Evolutionary conservation across 2,329 filamentous ascomycete species (phyloP).

Genomic region (Metarhizium guizhouense): DNA sequence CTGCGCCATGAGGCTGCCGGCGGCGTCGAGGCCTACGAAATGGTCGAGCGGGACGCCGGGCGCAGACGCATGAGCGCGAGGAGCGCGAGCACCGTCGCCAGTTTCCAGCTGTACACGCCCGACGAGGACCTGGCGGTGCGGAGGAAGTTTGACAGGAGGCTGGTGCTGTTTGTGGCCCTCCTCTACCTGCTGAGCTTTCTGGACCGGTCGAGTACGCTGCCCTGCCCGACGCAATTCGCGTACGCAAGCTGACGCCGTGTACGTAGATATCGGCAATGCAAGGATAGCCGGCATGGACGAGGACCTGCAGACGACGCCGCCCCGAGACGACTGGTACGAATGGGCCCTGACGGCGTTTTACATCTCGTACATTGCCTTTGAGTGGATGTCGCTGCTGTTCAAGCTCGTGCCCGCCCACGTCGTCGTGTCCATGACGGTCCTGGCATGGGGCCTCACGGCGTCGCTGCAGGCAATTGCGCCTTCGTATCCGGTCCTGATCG

Average conservation of each 20-base stretch:
- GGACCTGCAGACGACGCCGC: conserved; percentile 45
- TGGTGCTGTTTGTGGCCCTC: conserved; percentile 73
- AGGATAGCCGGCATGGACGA: conserved; percentile 54
- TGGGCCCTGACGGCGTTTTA: conserved; percentile 56
- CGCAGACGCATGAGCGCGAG: conserved; percentile 5
- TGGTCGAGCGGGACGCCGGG: conserved; percentile 17
- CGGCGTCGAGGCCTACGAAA: conserved; percentile 21
- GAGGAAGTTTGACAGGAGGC: conserved; percentile 63
- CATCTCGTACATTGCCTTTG: conserved; percentile 52
- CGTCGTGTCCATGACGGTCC: conserved; percentile 53
- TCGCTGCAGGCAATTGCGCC: conserved; percentile 61
- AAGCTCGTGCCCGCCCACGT: conserved; percentile 50
- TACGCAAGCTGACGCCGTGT: neutral
- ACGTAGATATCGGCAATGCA: conserved; percentile 51
- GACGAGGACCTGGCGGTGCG: conserved; percentile 68
- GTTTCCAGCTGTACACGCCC: conserved; percentile 36
- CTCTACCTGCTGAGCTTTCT: conserved; percentile 81
- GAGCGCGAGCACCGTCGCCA: conserved; percentile 24
- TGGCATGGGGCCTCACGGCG: conserved; percentile 71
- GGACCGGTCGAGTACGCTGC: conserved; percentile 68
- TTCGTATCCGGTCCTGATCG: conserved; percentile 52
- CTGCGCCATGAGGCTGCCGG: too few species aligned
- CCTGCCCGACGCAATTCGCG: neutral
- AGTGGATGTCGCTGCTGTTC: conserved; percentile 58
- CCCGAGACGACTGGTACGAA: conserved; percentile 41